Percentiles rank a stretch among this genome's conserved stretches.
phyloP scores from a whole-genome alignment of 1,139 yeast species.

The Barnettozyma hawaiiensis region DNA sequence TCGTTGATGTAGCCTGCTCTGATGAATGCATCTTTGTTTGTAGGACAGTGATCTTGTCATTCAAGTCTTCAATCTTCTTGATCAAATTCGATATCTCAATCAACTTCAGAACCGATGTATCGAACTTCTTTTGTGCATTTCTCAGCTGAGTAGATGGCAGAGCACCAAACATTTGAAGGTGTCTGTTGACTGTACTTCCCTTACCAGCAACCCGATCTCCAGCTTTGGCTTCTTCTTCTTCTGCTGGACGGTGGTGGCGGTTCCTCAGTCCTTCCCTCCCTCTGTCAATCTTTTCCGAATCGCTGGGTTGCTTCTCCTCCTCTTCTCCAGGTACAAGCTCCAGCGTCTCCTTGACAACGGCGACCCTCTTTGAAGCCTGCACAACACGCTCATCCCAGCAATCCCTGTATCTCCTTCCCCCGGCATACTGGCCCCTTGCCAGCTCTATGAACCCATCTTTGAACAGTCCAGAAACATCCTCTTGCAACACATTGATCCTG shows the following conservation, averaged over 20 bases:
- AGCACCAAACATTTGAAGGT: conserved; percentile 44
- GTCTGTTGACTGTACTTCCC: conserved; percentile 3
- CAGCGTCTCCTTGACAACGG: not conserved
- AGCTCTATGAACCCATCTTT: conserved; percentile 28
- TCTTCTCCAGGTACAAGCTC: not conserved
- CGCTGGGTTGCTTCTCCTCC: not conserved
- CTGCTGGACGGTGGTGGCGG: too few species aligned
- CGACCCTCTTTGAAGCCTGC: conserved; percentile 21
- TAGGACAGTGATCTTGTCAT: not conserved
- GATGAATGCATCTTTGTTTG: not conserved
- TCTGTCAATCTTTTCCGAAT: not conserved
- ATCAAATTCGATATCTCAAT: conserved; percentile 18
- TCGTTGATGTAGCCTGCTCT: not conserved
- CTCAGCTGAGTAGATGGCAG: conserved; percentile 41
- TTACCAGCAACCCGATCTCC: too few species aligned
- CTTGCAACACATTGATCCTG: conserved; percentile 11
- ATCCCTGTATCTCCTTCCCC: conserved; percentile 21
- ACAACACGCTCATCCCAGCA: conserved; percentile 29
- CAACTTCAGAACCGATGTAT: conserved; percentile 28
- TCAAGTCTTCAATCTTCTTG: not conserved
- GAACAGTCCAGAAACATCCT: conserved; percentile 7
- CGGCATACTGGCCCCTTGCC: conserved; percentile 29
- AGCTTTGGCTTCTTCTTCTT: too few species aligned
- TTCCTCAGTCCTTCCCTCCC: conserved; percentile 3
- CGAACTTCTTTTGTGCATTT: conserved; percentile 37